A percentile compares a stretch with the other conserved stretches of the same genome.
Conservation (phyloP, 2,329 filamentous ascomycete genomes). For the Fusarium odoratissimum region DNA sequence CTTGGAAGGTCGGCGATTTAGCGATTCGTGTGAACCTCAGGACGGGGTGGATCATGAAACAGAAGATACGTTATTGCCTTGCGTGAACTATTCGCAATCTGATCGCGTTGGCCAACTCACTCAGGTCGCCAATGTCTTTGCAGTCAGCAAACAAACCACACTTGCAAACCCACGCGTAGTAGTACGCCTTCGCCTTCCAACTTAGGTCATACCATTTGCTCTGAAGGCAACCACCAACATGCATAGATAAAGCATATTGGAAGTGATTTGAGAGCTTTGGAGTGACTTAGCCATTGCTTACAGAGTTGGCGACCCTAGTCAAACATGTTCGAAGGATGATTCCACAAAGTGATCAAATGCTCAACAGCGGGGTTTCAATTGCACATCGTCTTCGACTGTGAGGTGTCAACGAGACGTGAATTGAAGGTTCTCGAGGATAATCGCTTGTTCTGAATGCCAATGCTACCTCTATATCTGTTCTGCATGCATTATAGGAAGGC, state of each 20-base stretch:
- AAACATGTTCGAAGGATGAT: background rate
- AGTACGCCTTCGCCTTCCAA: background rate
- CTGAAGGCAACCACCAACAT: background rate
- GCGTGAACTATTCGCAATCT: background rate
- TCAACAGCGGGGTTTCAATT: background rate
- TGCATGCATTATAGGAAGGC: no score
- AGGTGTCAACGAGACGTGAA: background rate
- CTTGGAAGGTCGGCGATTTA: background rate
- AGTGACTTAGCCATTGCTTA: background rate
- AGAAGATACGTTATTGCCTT: background rate
- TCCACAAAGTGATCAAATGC: background rate
- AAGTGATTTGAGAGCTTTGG: background rate
- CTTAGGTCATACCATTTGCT: background rate
- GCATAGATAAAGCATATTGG: background rate
- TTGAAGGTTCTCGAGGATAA: accelerated
- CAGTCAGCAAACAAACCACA: background rate
- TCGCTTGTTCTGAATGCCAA: accelerated
- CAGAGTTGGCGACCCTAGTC: background rate
- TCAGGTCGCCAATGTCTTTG: background rate
- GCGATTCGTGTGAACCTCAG: background rate
- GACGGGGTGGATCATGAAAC: background rate
- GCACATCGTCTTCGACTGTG: background rate
- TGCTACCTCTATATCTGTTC: background rate
- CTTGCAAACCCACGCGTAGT: background rate
- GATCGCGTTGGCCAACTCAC: background rate